Conservation (phyloP, 1,284 basidiomycete species). For the Hemileia vastatrix region DNA sequence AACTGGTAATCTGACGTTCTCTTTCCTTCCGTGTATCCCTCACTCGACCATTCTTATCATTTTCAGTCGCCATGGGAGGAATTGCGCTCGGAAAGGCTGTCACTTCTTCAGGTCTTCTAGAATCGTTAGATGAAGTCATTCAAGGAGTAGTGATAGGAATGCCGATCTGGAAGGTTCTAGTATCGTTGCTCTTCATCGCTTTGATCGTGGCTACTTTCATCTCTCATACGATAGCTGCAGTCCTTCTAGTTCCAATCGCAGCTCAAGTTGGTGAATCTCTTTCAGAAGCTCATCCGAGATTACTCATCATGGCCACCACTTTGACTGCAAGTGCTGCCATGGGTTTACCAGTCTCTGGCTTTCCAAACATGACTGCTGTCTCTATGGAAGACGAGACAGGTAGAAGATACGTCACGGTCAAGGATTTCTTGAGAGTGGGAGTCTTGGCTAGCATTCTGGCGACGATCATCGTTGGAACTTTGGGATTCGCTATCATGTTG, state of each 20-base stretch:
- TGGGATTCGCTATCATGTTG: slow-evolving; percentile 55
- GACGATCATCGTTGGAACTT: slow-evolving; percentile 49
- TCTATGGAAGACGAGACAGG: slow-evolving; percentile 93
- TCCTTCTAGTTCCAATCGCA: slow-evolving; percentile 91
- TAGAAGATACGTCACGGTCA: slow-evolving; percentile 51
- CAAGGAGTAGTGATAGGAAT: slow-evolving; percentile 63
- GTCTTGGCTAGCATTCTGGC: slow-evolving; percentile 83
- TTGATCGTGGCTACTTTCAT: slow-evolving; percentile 83
- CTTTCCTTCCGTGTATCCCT: no score
- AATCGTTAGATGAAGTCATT: slow-evolving; percentile 59
- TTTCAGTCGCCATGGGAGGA: slow-evolving; percentile 67
- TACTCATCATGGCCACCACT: slow-evolving; percentile 78
- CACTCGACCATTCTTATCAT: slow-evolving; percentile 8
- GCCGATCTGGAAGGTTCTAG: slow-evolving; percentile 67
- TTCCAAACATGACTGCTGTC: slow-evolving; percentile 63
- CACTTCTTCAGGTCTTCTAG: slow-evolving; percentile 73
- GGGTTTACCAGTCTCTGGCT: slow-evolving; percentile 96
- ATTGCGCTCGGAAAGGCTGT: slow-evolving; percentile 94
- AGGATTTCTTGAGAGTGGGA: slow-evolving; percentile 52
- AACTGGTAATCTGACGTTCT: no score
- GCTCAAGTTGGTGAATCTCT: slow-evolving; percentile 74
- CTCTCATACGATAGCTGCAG: slow-evolving; percentile 91
- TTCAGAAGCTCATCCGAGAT: slow-evolving; percentile 58
- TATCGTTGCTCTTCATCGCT: slow-evolving; percentile 73
- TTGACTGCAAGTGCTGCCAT: slow-evolving; percentile 91